These are phyloP conservation scores for Tulasnella sp. DNA, from an alignment of 768 basidiomycete genomes.

Conservation along the genomic window DNA sequence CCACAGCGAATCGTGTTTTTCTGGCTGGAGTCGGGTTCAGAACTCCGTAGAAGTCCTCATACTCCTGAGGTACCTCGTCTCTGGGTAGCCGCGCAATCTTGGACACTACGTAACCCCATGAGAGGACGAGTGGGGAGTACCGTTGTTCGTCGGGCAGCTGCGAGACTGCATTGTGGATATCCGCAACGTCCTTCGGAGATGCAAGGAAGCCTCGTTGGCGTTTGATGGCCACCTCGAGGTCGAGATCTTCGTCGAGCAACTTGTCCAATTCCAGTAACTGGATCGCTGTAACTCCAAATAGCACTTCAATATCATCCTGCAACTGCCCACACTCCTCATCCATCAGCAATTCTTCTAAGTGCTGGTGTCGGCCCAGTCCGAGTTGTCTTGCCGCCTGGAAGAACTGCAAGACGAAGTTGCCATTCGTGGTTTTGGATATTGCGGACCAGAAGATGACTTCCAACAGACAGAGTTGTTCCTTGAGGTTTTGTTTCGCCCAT, in stretches of 20 bases:
- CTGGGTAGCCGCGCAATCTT: slow-evolving; percentile 53
- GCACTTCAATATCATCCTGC: slow-evolving; percentile 65
- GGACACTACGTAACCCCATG: slow-evolving; percentile 84
- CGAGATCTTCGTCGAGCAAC: slow-evolving; percentile 75
- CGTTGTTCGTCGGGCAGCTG: slow-evolving; percentile 60
- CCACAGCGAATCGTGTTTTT: slow-evolving; percentile 22
- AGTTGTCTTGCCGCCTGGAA: slow-evolving; percentile 67
- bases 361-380: slow-evolving; percentile 66
- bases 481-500: slow-evolving; percentile 74
- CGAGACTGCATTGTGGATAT: slow-evolving; percentile 68
- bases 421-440: slow-evolving; percentile 73
- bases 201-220: slow-evolving; percentile 51
- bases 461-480: slow-evolving; percentile 77
- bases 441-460: slow-evolving; percentile 90
- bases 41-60: slow-evolving; percentile 36
- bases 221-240: slow-evolving; percentile 63
- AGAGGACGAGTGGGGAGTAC: slow-evolving; percentile 70
- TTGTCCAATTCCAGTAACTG: slow-evolving; percentile 36
- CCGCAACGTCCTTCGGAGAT: slow-evolving; percentile 63
- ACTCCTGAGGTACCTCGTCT: slow-evolving; percentile 42
- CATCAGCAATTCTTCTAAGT: slow-evolving; percentile 64
- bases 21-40: slow-evolving; percentile 36
- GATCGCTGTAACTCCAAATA: slow-evolving; percentile 63
- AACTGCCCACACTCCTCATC: slow-evolving; percentile 74
- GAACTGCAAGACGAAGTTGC: slow-evolving; percentile 65